phyloP scores from a whole-genome alignment of 352 stramenopile species.

The Lagenidium giganteum region DNA sequence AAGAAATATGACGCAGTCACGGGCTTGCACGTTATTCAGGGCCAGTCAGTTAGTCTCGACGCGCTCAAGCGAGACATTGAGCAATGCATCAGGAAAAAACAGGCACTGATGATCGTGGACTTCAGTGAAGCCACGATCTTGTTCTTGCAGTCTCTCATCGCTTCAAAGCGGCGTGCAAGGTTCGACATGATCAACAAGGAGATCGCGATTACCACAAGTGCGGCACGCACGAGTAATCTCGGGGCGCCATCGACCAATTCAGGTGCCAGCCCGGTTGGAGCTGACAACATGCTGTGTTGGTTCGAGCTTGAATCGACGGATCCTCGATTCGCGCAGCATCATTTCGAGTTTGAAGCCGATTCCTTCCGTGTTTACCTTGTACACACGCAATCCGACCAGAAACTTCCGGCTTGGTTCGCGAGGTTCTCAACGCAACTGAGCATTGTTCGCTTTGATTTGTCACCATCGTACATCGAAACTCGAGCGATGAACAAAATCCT shows the following conservation, averaged over 20 bases:
- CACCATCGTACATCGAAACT: slow-evolving; percentile 21
- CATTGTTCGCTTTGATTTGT: slow-evolving; percentile 43
- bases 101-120: slow-evolving; percentile 32
- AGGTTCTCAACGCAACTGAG: slow-evolving; percentile 31
- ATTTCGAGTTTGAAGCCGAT: slow-evolving; percentile 39
- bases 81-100: slow-evolving; percentile 29
- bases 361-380: slow-evolving; percentile 41
- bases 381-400: slow-evolving; percentile 26
- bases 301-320: slow-evolving; percentile 10
- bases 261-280: background rate
- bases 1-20: slow-evolving; percentile 21
- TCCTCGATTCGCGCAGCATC: slow-evolving; percentile 1
- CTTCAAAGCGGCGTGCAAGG: slow-evolving; percentile 33
- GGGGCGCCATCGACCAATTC: background rate
- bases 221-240: no score
- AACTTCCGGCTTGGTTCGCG: slow-evolving; percentile 32
- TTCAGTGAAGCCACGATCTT: slow-evolving; percentile 23
- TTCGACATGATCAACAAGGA: slow-evolving; percentile 50
- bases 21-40: slow-evolving; percentile 10
- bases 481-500: slow-evolving; percentile 27
- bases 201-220: slow-evolving; percentile 16
- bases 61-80: slow-evolving; percentile 39
- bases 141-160: slow-evolving; percentile 32
- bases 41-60: slow-evolving; percentile 2
- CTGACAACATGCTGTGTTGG: slow-evolving; percentile 25